Conservation (phyloP, 2,329 filamentous ascomycete species). For the Aspergillus cejpii region DNA sequence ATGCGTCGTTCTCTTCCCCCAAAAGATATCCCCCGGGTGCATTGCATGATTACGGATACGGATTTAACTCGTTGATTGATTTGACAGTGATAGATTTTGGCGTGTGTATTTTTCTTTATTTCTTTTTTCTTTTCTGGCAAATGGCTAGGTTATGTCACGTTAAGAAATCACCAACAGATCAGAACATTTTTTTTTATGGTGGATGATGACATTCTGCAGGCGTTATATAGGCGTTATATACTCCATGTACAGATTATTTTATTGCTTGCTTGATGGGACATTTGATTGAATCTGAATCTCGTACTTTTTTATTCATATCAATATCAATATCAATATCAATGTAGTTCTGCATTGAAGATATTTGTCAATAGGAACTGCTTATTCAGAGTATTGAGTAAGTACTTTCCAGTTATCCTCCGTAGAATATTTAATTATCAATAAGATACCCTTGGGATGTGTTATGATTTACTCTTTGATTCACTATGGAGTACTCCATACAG, state of each 20-base stretch:
- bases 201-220: slow-evolving; percentile 6
- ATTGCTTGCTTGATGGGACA: not conserved
- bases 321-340: too few species aligned
- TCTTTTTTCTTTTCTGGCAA: slow-evolving; percentile 3
- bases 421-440: too few species aligned
- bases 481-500: too few species aligned
- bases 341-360: too few species aligned
- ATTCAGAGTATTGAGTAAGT: too few species aligned
- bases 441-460: too few species aligned
- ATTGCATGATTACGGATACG: slow-evolving; percentile 12
- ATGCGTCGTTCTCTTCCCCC: not conserved
- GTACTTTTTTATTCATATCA: too few species aligned
- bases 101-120: slow-evolving; percentile 4
- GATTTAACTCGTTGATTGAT: slow-evolving; percentile 2
- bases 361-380: too few species aligned
- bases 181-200: not conserved
- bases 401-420: too few species aligned
- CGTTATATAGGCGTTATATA: slow-evolving; percentile 19
- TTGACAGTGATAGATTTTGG: slow-evolving; percentile 11
- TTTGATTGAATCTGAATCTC: too few species aligned
- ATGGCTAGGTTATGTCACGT: slow-evolving; percentile 11
- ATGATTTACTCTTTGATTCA: too few species aligned
- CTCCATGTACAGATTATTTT: slow-evolving; percentile 7
- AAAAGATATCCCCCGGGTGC: slow-evolving; percentile 9
- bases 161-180: slow-evolving; percentile 2